Base-by-base conservation (phyloP, 139 green algal species). In the Chlamydomonas incerta region DNA sequence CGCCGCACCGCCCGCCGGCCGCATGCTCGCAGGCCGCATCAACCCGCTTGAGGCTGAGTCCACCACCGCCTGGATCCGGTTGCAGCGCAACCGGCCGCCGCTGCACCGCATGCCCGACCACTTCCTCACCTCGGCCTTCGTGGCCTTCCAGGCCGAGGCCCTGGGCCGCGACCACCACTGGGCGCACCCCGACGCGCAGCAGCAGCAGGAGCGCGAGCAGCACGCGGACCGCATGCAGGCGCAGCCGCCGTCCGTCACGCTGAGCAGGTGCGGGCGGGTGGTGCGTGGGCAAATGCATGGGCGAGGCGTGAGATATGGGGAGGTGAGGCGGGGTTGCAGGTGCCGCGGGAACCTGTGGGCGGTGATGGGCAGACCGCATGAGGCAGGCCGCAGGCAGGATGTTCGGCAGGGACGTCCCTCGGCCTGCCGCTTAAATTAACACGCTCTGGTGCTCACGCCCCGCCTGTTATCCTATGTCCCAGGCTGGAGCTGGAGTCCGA, bases 1-100 rank as follows among this genome's bases (percentile, higher is more conserved):
- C n/a, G n/a, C n/a, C n/a, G n/a, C n/a, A n/a, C n/a, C n/a, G n/a
- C n/a, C n/a, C n/a, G n/a, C n/a, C n/a, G n/a, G n/a, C n/a, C n/a
- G n/a, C n/a, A n/a, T n/a, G n/a, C n/a, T n/a, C n/a, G n/a, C 74
- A 86, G 80, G 34, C 34, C 67, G 55, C 34, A 71, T 86, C 26
- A 86, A 86, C 35, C 80, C 80, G 34, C 50, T 86, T 26, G 80
- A 86, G 55, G 80, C 80, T 0, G 80, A 86, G 34, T 86, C 80
- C 18, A 55, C 57, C 13, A 63, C n/a, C 29, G 67, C 80, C 14
- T 86, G 80, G 80, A 26, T 23, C 8, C 67, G 80, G 14, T 13
- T 86, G 52, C 52, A 72, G 80, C 80, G 80, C 26, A 15, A 17
- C 5, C 52, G 80, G 13, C 13, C 50, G 2, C 31, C 80, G 18